These are phyloP conservation scores for Jackrogersella multiformis DNA, from an alignment of 495 filamentous ascomycete genomes.

Conservation along the genomic window DNA sequence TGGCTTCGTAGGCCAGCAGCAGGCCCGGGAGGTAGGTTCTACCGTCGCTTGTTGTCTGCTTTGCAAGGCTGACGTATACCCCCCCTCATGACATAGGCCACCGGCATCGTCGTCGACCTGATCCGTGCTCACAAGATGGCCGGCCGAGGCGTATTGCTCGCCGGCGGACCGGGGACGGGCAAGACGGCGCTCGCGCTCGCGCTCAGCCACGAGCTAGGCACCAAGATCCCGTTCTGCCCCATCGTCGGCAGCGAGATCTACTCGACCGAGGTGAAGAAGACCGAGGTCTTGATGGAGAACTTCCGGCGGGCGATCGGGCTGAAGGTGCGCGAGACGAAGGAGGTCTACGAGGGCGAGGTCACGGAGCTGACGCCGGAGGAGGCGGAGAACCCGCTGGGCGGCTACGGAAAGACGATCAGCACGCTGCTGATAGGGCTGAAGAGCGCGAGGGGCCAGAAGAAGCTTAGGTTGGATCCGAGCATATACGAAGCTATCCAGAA, in stretches of 20 bases:
- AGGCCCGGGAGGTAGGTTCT: constrained; percentile 78
- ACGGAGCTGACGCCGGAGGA: constrained; percentile 94
- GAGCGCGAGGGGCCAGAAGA: constrained; percentile 93
- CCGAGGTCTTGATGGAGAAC: constrained; percentile 97
- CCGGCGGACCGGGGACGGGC: constrained; percentile 90
- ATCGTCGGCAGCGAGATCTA: constrained; percentile 98
- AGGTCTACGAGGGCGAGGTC: constrained; percentile 98
- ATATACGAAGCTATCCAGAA: constrained; percentile 99
- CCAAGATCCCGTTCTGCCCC: constrained; percentile 96
- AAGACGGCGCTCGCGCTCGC: constrained; percentile 96
- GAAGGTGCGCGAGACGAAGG: constrained; percentile 95
- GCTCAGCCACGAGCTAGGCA: constrained; percentile 93
- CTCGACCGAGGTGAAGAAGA: constrained; percentile 98
- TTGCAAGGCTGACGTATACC: constrained; percentile 25
- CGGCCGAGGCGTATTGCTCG: constrained; percentile 89
- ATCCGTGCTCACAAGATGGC: constrained; percentile 97
- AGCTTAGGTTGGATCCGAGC: constrained; percentile 92
- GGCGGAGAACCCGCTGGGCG: constrained; percentile 96
- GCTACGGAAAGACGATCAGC: constrained; percentile 93
- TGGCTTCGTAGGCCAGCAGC: constrained; percentile 89
- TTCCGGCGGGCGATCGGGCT: constrained; percentile 96
- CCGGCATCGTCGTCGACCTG: constrained; percentile 92
- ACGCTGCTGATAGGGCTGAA: constrained; percentile 89
- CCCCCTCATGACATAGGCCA: constrained; percentile 63
- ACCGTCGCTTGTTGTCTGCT: not conserved